Conservation (phyloP, 23 red algal genomes). For the Gracilaria caudata region DNA sequence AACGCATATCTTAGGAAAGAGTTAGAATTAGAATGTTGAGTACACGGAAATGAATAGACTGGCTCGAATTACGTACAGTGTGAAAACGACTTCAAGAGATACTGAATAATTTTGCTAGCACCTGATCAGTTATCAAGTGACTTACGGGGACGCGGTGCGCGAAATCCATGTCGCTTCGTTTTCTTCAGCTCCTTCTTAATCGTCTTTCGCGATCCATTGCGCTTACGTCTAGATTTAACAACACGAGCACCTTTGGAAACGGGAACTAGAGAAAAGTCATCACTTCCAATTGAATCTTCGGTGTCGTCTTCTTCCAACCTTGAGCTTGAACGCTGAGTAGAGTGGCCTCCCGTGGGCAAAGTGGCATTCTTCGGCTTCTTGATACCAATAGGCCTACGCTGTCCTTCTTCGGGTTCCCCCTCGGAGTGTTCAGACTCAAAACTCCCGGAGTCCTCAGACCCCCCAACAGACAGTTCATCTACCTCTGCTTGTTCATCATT, state of each 20-base stretch:
- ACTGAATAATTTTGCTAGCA: neutral
- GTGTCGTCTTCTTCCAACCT: neutral
- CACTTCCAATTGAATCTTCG: neutral
- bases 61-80: no score
- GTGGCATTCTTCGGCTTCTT: neutral
- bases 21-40: no score
- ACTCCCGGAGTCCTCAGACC: no score
- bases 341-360: neutral
- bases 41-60: no score
- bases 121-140: neutral
- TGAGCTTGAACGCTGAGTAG: neutral
- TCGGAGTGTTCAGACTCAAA: neutral
- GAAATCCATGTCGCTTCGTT: neutral
- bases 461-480: no score
- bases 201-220: neutral
- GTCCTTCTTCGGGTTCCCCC: neutral
- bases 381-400: neutral
- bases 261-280: neutral
- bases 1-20: no score
- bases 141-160: neutral
- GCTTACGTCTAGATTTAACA: neutral
- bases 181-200: neutral
- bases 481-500: no score
- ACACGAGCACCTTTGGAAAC: neutral
- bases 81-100: no score